A percentile compares a stretch with the other conserved stretches of the same genome.
Evolutionary conservation across 164 flowering plant genomes (phyloP).

Genomic region (Dillenia turbinata): DNA sequence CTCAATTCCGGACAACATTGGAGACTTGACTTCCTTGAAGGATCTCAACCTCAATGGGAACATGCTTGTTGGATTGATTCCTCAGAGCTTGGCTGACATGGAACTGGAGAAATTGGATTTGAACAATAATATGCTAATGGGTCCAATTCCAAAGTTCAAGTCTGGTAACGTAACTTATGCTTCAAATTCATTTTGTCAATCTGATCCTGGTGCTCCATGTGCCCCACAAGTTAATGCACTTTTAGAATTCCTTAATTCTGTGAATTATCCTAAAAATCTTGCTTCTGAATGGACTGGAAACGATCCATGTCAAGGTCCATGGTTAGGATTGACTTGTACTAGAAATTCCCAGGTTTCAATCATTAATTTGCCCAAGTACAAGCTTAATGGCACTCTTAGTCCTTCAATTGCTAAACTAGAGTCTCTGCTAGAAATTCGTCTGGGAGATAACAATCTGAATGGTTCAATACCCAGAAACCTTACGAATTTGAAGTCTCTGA

Average conservation of each 20-base stretch:
- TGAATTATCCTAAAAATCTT: slow-evolving; percentile 49
- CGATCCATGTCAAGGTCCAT: slow-evolving; percentile 60
- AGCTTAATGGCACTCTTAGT: slow-evolving; percentile 67
- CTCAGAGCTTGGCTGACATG: slow-evolving; percentile 42
- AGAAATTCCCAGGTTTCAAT: slow-evolving; percentile 30
- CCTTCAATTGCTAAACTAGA: slow-evolving; percentile 55
- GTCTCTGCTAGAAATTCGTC: slow-evolving; percentile 43
- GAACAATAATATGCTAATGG: slow-evolving; percentile 53
- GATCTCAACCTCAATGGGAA: slow-evolving; percentile 63
- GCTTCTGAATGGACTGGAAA: slow-evolving; percentile 68
- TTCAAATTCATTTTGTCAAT: slow-evolving; percentile 52
- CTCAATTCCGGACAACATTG: slow-evolving; percentile 56
- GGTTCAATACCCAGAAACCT: slow-evolving; percentile 46
- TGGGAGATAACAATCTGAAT: slow-evolving; percentile 41
- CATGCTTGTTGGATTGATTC: slow-evolving; percentile 65
- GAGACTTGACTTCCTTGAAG: slow-evolving; percentile 37
- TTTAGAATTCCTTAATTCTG: slow-evolving; percentile 51
- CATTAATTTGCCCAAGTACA: slow-evolving; percentile 44
- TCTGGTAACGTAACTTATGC: slow-evolving; percentile 24
- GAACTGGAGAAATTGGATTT: slow-evolving; percentile 40
- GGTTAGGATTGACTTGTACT: slow-evolving; percentile 66
- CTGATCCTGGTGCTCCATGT: slow-evolving; percentile 45
- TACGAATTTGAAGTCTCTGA: slow-evolving; percentile 46
- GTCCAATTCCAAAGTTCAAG: slow-evolving; percentile 55
- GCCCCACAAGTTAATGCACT: slow-evolving; percentile 59